A percentile compares a stretch with the other conserved stretches of the same genome.
Conservation (phyloP, 495 filamentous ascomycete genomes). For the Penicillium crystallinum region DNA sequence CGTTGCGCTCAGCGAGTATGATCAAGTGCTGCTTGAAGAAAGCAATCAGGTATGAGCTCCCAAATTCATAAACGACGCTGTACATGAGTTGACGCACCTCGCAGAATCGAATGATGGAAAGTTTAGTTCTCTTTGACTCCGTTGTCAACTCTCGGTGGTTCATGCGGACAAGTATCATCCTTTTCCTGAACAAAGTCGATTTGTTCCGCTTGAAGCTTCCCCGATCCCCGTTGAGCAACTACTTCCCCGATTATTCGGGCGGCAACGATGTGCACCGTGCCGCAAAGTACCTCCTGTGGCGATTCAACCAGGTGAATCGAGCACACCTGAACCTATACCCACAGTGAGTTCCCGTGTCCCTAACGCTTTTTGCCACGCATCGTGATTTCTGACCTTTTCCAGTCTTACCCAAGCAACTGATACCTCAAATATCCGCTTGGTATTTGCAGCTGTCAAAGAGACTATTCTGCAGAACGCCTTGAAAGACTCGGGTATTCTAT, state of each 20-base stretch:
- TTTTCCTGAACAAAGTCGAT: conserved; percentile 98
- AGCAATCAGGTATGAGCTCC: conserved; percentile 73
- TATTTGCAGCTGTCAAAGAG: conserved; percentile 98
- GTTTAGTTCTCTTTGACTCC: conserved; percentile 93
- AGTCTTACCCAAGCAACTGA: conserved; percentile 98
- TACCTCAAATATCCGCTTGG: conserved; percentile 94
- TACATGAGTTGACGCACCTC: conserved; percentile 3
- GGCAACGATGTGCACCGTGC: conserved; percentile 97
- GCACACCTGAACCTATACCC: conserved; percentile 95
- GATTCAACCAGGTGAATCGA: conserved; percentile 97
- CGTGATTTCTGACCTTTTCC: conserved; percentile 26
- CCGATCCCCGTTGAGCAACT: conserved; percentile 81
- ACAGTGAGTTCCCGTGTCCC: conserved; percentile 62
- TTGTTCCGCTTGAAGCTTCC: conserved; percentile 92
- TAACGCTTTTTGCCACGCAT: neutral
- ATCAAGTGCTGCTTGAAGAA: conserved; percentile 93
- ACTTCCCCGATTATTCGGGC: conserved; percentile 96
- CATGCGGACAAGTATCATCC: conserved; percentile 95
- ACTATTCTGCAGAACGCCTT: conserved; percentile 97
- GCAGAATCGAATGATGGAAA: conserved; percentile 99
- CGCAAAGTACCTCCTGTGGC: conserved; percentile 95
- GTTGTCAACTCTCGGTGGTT: conserved; percentile 99
- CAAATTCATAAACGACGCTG: neutral
- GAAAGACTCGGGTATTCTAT: conserved; percentile 96
- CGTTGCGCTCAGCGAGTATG: conserved; percentile 96